Evolutionary conservation across 2,329 filamentous ascomycete genomes (phyloP), one percentile per base, ranked within the genome.

Genomic region (Cucurbitaria berberidis): DNA sequence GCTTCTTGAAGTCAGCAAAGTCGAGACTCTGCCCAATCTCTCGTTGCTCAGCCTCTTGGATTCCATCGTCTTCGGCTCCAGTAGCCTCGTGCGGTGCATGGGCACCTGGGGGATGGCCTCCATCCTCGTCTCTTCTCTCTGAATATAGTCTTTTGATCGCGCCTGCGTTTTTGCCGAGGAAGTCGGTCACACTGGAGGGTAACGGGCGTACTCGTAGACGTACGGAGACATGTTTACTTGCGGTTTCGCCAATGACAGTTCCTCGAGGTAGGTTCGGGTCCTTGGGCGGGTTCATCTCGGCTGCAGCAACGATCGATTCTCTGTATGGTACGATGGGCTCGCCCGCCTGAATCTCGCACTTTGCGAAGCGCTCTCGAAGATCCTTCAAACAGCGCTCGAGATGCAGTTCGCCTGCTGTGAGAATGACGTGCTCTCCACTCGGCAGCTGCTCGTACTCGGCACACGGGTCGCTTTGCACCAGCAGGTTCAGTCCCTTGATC

Each of bases 311-410:
- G 53, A 96, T 96, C 0, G 91, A 95, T 77, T 99, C 95, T 51
- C 93, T 84, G 75, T 96, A 99, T 0, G 95, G 95, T 13, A 99
- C 95, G 56, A 99, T 98, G 1, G 95, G 90, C 38, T 91, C 90
- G 51, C 95, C 93, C 24, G 91, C 91, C 70, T 98, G 93, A 46
- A 99, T 93, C 62, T 98, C 93, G 70, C 96, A 98, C 59, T 86
- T 88, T 5, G 95, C 93, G 70, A 96, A 99, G 5, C 95, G 84
- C 71, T 99, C 95, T 57, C 91, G 85, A 22, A 99, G 81, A 78
- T 99, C 95, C 47, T 95, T 96, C 53, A 99, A 76, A 72, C 95
- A 99, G 51, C 95, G 83, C 76, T 99, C 95, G 3, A 99, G 81
- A 77, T 99, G 95, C 62, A 99, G 73, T 75, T 99, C 95, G 48